A percentile compares a stretch with the other conserved stretches of the same genome.
phyloP scores from a whole-genome alignment of 208 protist genomes.

The Crithidia thermophila region DNA sequence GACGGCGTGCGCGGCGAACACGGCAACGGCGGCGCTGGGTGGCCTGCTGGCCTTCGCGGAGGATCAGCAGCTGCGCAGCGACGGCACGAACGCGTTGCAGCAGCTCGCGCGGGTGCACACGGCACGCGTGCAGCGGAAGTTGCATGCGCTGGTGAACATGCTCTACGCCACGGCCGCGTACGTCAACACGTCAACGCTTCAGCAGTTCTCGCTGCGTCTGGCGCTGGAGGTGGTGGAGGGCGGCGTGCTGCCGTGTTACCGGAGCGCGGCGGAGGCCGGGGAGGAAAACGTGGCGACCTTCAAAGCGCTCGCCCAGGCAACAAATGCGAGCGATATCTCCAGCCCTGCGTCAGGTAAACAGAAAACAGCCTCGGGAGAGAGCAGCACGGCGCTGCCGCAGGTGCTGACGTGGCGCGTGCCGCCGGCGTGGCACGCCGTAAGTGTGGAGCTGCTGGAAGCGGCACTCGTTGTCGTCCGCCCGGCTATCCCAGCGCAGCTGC shows the following conservation, averaged over 20 bases:
- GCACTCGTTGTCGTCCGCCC: slow-evolving; percentile 30
- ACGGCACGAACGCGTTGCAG: background rate
- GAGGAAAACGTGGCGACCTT: slow-evolving; percentile 20
- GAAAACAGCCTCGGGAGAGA: too few species aligned
- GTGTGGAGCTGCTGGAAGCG: slow-evolving; percentile 34
- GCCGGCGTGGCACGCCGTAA: slow-evolving; percentile 32
- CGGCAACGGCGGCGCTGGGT: slow-evolving; percentile 7
- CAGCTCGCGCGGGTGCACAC: slow-evolving; percentile 19
- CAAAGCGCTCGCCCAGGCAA: background rate
- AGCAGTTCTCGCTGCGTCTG: slow-evolving; percentile 53
- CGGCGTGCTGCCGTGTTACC: slow-evolving; percentile 47
- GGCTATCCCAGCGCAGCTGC: slow-evolving; percentile 29
- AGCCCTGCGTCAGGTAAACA: too few species aligned
- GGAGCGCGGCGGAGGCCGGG: slow-evolving; percentile 13
- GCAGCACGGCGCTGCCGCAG: too few species aligned
- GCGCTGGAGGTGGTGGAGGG: slow-evolving; percentile 54
- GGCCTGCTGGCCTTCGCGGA: slow-evolving; percentile 21
- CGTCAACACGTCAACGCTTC: slow-evolving; percentile 42
- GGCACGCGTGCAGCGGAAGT: slow-evolving; percentile 33
- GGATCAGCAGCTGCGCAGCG: slow-evolving; percentile 13
- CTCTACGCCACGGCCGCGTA: slow-evolving; percentile 45
- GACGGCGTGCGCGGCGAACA: slow-evolving; percentile 17
- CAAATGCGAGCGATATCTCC: background rate
- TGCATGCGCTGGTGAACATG: slow-evolving; percentile 47
- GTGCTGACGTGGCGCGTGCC: slow-evolving; percentile 37